Percentiles rank a stretch among this genome's conserved stretches.
Conservation (phyloP, 139 green algal species). For the Micromonas pusilla region DNA sequence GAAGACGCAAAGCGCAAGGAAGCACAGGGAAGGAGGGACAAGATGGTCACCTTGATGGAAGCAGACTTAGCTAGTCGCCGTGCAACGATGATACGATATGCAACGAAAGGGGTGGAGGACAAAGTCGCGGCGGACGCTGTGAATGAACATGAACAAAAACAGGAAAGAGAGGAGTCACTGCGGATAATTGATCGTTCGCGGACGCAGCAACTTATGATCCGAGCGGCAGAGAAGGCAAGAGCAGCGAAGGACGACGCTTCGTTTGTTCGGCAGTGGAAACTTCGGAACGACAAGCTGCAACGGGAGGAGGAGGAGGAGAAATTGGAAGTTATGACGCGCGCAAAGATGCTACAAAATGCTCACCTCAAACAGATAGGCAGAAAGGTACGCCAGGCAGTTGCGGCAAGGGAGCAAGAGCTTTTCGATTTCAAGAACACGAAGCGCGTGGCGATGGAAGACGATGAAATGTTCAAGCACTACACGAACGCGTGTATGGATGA, state of each 20-base stretch:
- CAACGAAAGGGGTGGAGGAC: too few relatives aligned
- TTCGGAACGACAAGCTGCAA: background rate
- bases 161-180: background rate
- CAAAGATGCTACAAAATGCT: background rate
- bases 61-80: too few relatives aligned
- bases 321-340: background rate
- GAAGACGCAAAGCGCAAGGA: background rate
- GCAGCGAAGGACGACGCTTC: background rate
- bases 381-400: background rate
- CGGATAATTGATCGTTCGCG: background rate
- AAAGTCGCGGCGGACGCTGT: too few relatives aligned
- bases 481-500: constrained; percentile 3
- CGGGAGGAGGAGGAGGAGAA: constrained; percentile 1
- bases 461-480: constrained; percentile 16
- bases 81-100: too few relatives aligned
- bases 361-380: background rate
- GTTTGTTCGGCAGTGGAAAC: constrained; percentile 1
- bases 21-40: background rate
- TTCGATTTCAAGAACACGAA: background rate
- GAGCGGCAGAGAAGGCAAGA: background rate
- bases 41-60: too few relatives aligned
- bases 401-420: background rate
- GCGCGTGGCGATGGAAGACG: background rate
- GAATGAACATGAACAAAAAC: background rate
- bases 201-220: background rate